phyloP scores from a whole-genome alignment of 495 filamentous ascomycete genomes.

The Hypoxylon intermedium region DNA sequence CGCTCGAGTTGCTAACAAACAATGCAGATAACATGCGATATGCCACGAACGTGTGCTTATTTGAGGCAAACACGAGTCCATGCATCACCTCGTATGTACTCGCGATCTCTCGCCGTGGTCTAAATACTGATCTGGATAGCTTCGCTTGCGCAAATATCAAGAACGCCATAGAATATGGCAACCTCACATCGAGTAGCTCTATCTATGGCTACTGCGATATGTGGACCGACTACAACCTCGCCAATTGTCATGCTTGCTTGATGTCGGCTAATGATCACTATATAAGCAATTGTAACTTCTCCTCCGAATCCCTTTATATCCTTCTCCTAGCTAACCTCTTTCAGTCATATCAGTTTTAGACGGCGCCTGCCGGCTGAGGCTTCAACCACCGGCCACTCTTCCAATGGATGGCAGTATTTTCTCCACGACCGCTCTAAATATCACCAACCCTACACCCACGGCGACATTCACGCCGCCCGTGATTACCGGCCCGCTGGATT shows the following conservation, averaged over 20 bases:
- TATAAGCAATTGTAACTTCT: conserved; percentile 50
- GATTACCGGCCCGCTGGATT: conserved; percentile 49
- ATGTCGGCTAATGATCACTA: conserved; percentile 29
- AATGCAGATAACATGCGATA: conserved; percentile 55
- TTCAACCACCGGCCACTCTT: conserved; percentile 46
- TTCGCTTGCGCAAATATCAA: conserved; percentile 49
- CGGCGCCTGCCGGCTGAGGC: conserved; percentile 55
- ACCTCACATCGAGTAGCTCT: conserved; percentile 43
- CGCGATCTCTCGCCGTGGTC: not conserved
- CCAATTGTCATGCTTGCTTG: conserved; percentile 49
- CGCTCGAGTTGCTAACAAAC: conserved; percentile 1
- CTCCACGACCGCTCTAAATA: conserved; percentile 47
- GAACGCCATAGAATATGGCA: conserved; percentile 46
- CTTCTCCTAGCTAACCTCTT: not conserved
- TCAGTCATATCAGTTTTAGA: conserved; percentile 53
- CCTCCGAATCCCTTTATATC: not conserved
- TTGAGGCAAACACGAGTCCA: conserved; percentile 37
- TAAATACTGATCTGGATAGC: conserved; percentile 38
- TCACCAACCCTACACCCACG: conserved; percentile 48
- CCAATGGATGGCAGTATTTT: conserved; percentile 60
- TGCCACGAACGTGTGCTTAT: conserved; percentile 52
- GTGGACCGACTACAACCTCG: conserved; percentile 45
- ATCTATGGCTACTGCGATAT: conserved; percentile 50
- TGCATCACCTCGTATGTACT: conserved; percentile 51
- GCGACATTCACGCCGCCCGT: conserved; percentile 32